These are phyloP conservation scores for Coniosporium tulheliwenetii DNA, from an alignment of 2,329 filamentous ascomycete species.

Conservation along the genomic window DNA sequence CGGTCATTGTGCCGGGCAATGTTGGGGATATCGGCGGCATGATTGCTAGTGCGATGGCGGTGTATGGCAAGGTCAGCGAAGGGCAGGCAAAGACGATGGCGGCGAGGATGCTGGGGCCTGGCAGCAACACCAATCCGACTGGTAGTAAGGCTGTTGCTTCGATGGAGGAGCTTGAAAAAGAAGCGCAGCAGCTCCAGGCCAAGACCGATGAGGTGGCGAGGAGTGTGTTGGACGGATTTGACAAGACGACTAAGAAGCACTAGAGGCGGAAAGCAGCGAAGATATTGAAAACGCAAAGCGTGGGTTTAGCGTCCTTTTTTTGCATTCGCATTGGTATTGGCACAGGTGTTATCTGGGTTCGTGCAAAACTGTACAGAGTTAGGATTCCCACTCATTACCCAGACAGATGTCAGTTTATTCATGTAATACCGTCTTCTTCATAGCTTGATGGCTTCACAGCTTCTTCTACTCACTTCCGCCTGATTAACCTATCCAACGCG, in stretches of 20 bases:
- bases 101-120: slow-evolving; percentile 21
- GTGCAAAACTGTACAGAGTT: neutral
- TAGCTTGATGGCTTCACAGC: too few species aligned
- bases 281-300: too few species aligned
- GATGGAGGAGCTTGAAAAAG: slow-evolving; percentile 2
- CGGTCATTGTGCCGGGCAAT: slow-evolving; percentile 89
- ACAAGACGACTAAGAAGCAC: slow-evolving; percentile 18
- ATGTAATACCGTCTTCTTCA: too few species aligned
- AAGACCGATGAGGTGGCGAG: slow-evolving; percentile 16
- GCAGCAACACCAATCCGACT: slow-evolving; percentile 3
- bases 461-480: neutral
- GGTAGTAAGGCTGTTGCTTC: slow-evolving; percentile 3
- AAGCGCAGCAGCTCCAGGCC: slow-evolving; percentile 2
- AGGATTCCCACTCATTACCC: neutral
- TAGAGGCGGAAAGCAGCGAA: slow-evolving; percentile 2
- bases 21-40: slow-evolving; percentile 91
- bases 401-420: too few species aligned
- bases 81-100: slow-evolving; percentile 57
- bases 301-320: too few species aligned
- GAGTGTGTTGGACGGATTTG: slow-evolving; percentile 23
- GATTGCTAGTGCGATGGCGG: slow-evolving; percentile 90
- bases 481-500: slow-evolving; percentile 5
- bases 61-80: slow-evolving; percentile 85
- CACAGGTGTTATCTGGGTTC: neutral
- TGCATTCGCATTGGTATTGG: neutral